Percentiles rank a stretch among this genome's conserved stretches.
These are phyloP conservation scores for Pichia sp. DNA, from an alignment of 1,139 yeast genomes.

Conservation along the genomic window DNA sequence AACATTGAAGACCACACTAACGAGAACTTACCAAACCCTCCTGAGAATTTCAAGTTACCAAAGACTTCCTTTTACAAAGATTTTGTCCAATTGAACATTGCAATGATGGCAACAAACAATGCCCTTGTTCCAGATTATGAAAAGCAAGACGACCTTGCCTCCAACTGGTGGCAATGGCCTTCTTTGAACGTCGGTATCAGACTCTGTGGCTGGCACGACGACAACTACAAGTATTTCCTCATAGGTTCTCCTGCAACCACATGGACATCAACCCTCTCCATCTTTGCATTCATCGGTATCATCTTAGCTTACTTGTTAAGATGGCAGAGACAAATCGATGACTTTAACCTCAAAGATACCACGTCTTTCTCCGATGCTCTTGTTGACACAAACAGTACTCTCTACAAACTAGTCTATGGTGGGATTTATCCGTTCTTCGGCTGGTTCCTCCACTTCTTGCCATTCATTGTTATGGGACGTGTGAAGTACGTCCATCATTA, in stretches of 20 bases:
- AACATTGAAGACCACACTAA: conserved; percentile 85
- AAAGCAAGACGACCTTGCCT: conserved; percentile 86
- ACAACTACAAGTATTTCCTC: conserved; percentile 75
- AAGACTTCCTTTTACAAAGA: conserved; percentile 81
- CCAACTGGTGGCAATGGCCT: conserved; percentile 99
- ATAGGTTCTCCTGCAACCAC: conserved; percentile 93
- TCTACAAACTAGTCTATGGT: conserved; percentile 58
- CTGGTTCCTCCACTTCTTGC: conserved; percentile 90
- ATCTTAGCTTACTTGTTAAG: conserved; percentile 61
- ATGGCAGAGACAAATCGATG: conserved; percentile 90
- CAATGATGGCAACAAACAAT: conserved; percentile 98
- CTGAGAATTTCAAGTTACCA: conserved; percentile 71
- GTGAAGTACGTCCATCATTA: conserved; percentile 97
- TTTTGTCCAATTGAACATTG: conserved; percentile 87
- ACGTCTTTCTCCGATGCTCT: conserved; percentile 12
- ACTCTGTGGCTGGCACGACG: conserved; percentile 91
- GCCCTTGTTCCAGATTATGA: conserved; percentile 91
- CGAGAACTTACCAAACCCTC: conserved; percentile 66
- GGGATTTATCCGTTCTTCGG: conserved; percentile 90
- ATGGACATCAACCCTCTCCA: conserved; percentile 80
- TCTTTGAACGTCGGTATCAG: conserved; percentile 86
- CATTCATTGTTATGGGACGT: conserved; percentile 93
- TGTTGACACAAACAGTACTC: conserved; percentile 32
- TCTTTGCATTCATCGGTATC: conserved; percentile 55
- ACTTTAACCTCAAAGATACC: conserved; percentile 43